Conservation (phyloP, 225 moss, liverwort and hornwort species). For the Rhytidiadelphus loreus region DNA sequence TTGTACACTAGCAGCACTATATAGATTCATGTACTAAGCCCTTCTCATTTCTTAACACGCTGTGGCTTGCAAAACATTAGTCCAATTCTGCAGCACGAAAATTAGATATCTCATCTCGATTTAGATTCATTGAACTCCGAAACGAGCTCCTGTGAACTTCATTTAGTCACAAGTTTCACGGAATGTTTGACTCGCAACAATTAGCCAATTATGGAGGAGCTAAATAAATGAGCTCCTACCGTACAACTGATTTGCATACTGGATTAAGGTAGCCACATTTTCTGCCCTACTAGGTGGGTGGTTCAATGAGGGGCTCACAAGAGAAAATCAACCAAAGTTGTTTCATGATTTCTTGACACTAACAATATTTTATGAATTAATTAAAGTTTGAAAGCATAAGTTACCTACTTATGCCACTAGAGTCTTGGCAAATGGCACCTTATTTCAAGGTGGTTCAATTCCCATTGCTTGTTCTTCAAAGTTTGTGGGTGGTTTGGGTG, state of each 20-base stretch:
- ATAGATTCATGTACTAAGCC: neutral
- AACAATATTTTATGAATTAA: neutral
- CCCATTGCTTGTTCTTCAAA: neutral
- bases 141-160: neutral
- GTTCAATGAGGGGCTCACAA: neutral
- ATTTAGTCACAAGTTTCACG: neutral
- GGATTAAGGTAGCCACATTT: neutral
- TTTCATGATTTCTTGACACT: neutral
- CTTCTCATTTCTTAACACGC: neutral
- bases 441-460: neutral
- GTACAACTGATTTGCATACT: neutral
- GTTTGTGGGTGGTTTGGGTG: neutral
- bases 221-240: neutral
- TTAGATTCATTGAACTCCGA: neutral
- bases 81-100: neutral
- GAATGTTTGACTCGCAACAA: neutral
- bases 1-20: slow-evolving; percentile 21
- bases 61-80: neutral
- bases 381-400: neutral
- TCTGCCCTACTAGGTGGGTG: neutral
- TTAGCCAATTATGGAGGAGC: neutral
- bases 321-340: neutral
- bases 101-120: neutral
- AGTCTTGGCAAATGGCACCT: neutral
- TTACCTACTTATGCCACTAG: too few relatives aligned